These are phyloP conservation scores for Heimioporus punctisporus DNA, from an alignment of 1,284 basidiomycete genomes.

Conservation along the genomic window DNA sequence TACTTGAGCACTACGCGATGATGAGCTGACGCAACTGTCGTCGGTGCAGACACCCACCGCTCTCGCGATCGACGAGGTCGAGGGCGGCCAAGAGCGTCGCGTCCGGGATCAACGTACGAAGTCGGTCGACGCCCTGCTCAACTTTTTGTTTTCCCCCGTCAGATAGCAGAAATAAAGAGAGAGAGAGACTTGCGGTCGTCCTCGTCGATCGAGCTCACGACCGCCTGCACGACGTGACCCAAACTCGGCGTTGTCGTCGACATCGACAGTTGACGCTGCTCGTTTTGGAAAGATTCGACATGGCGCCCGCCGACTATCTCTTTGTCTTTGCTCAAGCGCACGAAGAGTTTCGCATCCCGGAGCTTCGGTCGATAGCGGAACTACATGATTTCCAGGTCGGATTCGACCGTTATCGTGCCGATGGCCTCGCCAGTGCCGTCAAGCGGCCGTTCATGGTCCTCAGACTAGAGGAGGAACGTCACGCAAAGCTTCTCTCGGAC, in stretches of 20 bases:
- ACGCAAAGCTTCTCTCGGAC: constrained; percentile 73
- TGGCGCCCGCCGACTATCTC: constrained; percentile 53
- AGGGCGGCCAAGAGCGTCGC: constrained; percentile 64
- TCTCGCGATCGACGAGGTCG: constrained; percentile 69
- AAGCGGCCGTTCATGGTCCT: constrained; percentile 79
- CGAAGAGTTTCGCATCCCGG: constrained; percentile 80
- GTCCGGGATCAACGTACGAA: constrained; percentile 62
- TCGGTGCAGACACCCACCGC: constrained; percentile 42
- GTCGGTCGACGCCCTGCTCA: constrained; percentile 54
- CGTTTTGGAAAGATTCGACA: background rate
- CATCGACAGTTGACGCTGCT: constrained; percentile 15
- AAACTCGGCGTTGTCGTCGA: constrained; percentile 16
- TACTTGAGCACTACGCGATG: constrained; percentile 59
- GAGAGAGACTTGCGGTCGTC: constrained; percentile 26
- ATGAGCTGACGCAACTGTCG: background rate
- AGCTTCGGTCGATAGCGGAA: constrained; percentile 73
- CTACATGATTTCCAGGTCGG: constrained; percentile 59
- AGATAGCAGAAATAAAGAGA: background rate
- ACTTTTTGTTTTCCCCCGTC: constrained; percentile 35
- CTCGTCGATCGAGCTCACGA: constrained; percentile 30
- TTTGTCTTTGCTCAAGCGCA: constrained; percentile 82
- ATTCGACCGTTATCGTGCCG: constrained; percentile 37
- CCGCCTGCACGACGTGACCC: constrained; percentile 28
- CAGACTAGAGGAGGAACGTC: constrained; percentile 68
- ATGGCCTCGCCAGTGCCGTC: constrained; percentile 42